Conservation (phyloP, 2,329 filamentous ascomycete genomes). For the Scedosporium aurantiacum region DNA sequence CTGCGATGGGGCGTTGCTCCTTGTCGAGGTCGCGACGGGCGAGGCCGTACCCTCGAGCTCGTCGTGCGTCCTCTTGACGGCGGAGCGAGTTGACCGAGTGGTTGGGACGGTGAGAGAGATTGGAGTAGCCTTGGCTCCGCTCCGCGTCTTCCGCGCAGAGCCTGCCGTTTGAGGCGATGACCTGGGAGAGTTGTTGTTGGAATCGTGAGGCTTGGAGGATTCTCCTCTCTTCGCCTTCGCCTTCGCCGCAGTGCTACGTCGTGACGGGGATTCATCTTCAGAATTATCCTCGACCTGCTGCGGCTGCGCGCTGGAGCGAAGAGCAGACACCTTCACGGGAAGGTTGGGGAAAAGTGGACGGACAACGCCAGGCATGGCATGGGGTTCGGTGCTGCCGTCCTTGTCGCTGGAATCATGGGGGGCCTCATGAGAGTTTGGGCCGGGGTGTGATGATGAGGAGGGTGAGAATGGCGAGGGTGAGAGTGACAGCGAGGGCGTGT, state of each 20-base stretch:
- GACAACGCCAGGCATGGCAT: slow-evolving; percentile 28
- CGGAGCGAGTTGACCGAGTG: slow-evolving; percentile 35
- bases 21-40: slow-evolving; percentile 38
- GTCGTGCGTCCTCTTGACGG: slow-evolving; percentile 43
- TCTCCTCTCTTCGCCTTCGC: not conserved
- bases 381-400: not conserved
- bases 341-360: slow-evolving; percentile 21
- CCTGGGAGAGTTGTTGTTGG: not conserved
- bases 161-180: not conserved
- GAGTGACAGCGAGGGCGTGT: not conserved
- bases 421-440: not conserved
- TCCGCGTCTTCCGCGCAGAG: slow-evolving; percentile 2
- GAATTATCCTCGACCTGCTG: slow-evolving; percentile 1
- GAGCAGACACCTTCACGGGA: slow-evolving; percentile 10
- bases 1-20: slow-evolving; percentile 33
- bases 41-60: slow-evolving; percentile 43
- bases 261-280: slow-evolving; percentile 3
- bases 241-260: not conserved
- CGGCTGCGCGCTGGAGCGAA: slow-evolving; percentile 4
- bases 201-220: not conserved
- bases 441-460: not conserved
- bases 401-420: slow-evolving; percentile 16
- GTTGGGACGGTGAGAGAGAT: slow-evolving; percentile 16
- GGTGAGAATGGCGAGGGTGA: not conserved
- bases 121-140: not conserved